Conservation (phyloP, 805 yeast species). For the Candida pseudofarinosa region DNA sequence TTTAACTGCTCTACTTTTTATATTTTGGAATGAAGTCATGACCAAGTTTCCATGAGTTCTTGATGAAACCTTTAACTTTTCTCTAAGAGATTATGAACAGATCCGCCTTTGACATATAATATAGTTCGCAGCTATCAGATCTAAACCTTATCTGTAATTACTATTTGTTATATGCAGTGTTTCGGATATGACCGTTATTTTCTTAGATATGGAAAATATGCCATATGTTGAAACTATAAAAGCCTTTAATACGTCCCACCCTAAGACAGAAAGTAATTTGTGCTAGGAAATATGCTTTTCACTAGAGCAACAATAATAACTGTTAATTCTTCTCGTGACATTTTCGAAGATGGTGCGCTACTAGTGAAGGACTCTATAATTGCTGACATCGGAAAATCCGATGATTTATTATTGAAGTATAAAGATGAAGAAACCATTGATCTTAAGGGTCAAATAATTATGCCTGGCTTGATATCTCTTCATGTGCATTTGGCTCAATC, state of each 20-base stretch:
- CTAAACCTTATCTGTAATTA: too few relatives aligned
- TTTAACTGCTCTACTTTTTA: constrained; percentile 4
- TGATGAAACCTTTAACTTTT: too few relatives aligned
- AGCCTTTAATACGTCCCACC: too few relatives aligned
- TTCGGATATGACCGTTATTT: too few relatives aligned
- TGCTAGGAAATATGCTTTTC: constrained; percentile 3
- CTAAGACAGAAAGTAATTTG: too few relatives aligned
- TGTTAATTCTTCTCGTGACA: constrained; percentile 2
- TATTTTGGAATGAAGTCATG: background rate
- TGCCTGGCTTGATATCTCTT: constrained; percentile 7
- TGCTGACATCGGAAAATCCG: constrained; percentile 1
- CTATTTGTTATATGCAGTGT: too few relatives aligned
- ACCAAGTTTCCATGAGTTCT: too few relatives aligned
- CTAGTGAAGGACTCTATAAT: constrained; percentile 4
- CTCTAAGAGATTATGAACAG: too few relatives aligned
- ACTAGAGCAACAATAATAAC: constrained; percentile 5
- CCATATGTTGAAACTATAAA: too few relatives aligned
- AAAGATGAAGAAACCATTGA: background rate
- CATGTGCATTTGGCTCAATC: constrained; percentile 6
- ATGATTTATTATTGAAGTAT: constrained; percentile 1
- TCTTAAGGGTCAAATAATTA: background rate
- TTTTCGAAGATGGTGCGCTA: constrained; percentile 4
- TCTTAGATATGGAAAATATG: too few relatives aligned
- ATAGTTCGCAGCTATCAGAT: too few relatives aligned
- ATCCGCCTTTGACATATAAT: too few relatives aligned